Evolutionary conservation across 495 filamentous ascomycete genomes (phyloP).

Genomic region (Hypoxylon perforatum): DNA sequence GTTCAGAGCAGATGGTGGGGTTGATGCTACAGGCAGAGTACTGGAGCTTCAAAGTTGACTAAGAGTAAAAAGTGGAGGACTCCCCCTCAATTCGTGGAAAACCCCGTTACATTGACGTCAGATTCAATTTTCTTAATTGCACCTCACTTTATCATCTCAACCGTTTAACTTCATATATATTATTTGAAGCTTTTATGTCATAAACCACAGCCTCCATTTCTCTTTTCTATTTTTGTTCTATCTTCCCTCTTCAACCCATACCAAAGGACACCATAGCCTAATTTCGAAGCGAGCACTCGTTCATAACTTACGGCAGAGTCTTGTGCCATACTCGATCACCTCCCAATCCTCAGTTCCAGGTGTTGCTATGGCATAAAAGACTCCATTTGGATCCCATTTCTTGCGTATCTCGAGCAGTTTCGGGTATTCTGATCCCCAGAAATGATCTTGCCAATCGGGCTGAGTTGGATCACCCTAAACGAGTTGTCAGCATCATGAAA

Average conservation of each 20-base stretch:
- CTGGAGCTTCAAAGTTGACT: too few relatives aligned
- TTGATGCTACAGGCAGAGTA: too few relatives aligned
- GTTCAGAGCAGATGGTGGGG: neutral
- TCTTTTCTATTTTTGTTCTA: neutral
- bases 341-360: constrained; percentile 58
- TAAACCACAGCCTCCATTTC: too few relatives aligned
- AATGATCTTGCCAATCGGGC: constrained; percentile 64
- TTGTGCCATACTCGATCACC: constrained; percentile 57
- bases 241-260: neutral
- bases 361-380: constrained; percentile 61
- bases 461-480: constrained; percentile 63
- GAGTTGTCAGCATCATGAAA: constrained; percentile 2
- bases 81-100: too few relatives aligned
- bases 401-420: constrained; percentile 60
- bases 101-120: too few relatives aligned
- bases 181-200: too few relatives aligned
- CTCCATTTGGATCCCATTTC: constrained; percentile 65
- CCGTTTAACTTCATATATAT: too few relatives aligned
- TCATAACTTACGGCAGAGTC: constrained; percentile 52
- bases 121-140: too few relatives aligned
- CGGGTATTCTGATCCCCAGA: constrained; percentile 65
- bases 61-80: too few relatives aligned
- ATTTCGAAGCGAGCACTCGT: neutral
- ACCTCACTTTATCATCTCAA: too few relatives aligned
- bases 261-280: neutral